A percentile compares a stretch with the other conserved stretches of the same genome.
Conservation (phyloP, 31 red algal genomes). For the Asparagopsis taxiformis region DNA sequence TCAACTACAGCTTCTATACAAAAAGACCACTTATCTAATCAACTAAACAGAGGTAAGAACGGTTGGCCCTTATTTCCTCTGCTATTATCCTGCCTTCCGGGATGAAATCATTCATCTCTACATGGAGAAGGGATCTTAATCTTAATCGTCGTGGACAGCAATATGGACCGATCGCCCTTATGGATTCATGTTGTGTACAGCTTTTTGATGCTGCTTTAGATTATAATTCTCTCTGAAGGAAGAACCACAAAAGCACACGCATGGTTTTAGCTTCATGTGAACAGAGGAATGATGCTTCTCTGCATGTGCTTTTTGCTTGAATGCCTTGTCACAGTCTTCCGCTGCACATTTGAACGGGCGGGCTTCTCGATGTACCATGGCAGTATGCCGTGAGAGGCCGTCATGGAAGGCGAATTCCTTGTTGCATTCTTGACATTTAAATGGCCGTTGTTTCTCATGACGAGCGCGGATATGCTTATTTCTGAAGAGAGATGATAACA, state of each 20-base stretch:
- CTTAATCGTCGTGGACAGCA: background rate
- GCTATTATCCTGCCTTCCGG: background rate
- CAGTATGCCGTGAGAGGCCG: slow-evolving; percentile 60
- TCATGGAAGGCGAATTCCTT: slow-evolving; percentile 63
- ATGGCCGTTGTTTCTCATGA: slow-evolving; percentile 74
- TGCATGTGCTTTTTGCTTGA: slow-evolving; percentile 76
- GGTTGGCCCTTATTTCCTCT: background rate
- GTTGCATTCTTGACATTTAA: slow-evolving; percentile 64
- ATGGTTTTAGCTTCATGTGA: slow-evolving; percentile 84
- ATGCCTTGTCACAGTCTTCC: slow-evolving; percentile 66
- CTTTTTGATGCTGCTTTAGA: slow-evolving; percentile 64
- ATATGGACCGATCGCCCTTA: background rate
- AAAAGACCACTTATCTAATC: background rate
- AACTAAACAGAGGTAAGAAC: background rate
- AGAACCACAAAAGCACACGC: slow-evolving; percentile 75
- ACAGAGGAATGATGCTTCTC: slow-evolving; percentile 77
- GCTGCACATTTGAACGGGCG: slow-evolving; percentile 59
- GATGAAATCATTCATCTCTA: background rate
- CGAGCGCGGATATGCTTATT: slow-evolving; percentile 84
- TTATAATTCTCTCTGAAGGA: slow-evolving; percentile 75
- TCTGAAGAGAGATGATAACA: slow-evolving; percentile 7
- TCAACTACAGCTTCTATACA: background rate
- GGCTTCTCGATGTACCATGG: slow-evolving; percentile 65
- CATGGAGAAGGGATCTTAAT: background rate
- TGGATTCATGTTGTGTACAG: slow-evolving; percentile 71